Conservation (phyloP, 768 basidiomycete species). For the Suillus brevipes region DNA sequence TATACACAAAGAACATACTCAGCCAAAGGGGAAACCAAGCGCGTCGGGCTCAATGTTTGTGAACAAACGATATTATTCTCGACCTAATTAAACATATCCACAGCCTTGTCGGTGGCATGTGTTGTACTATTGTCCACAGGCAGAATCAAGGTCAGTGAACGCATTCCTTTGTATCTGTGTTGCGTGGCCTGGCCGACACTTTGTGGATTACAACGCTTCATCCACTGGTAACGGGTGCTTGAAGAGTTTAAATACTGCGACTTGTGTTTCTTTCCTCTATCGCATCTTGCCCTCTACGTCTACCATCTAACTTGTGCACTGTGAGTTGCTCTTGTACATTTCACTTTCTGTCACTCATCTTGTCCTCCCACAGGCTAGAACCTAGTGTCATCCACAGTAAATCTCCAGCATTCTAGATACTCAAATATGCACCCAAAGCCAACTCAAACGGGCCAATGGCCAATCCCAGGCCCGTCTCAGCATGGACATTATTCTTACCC, state of each 20-base stretch:
- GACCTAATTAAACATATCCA: background rate
- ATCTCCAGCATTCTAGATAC: background rate
- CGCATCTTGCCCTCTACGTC: background rate
- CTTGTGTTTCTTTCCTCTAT: background rate
- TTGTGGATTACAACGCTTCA: background rate
- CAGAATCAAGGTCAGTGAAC: background rate
- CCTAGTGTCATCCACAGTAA: background rate
- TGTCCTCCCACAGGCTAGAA: background rate
- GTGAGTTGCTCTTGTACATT: background rate
- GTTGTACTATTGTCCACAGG: background rate
- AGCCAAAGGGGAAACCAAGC: background rate
- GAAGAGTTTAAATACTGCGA: background rate
- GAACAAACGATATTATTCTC: background rate
- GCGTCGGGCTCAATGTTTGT: background rate
- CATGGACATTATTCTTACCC: background rate
- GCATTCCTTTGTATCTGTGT: background rate
- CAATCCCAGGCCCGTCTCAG: background rate
- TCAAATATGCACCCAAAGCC: background rate
- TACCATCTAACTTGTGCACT: background rate
- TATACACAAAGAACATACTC: background rate
- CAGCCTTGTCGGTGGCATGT: background rate
- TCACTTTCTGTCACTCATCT: background rate
- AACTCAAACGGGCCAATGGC: background rate
- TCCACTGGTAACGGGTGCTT: too few species aligned
- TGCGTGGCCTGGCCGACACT: background rate